Evolutionary conservation across 306 rosid genomes (phyloP).

Genomic region (Quercus ilex): DNA sequence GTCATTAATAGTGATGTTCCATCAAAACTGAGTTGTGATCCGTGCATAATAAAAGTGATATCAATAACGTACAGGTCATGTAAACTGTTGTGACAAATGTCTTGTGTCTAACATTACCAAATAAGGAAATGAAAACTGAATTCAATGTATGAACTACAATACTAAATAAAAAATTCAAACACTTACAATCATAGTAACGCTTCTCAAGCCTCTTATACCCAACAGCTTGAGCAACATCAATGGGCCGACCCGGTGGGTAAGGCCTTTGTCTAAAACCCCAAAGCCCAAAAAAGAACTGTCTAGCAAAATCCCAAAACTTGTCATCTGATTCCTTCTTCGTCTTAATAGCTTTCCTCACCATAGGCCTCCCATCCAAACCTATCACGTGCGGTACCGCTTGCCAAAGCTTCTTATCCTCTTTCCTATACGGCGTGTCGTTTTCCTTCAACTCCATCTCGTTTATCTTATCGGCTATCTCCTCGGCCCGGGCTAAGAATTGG

Average conservation of each 20-base stretch:
- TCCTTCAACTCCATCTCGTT: constrained; percentile 60
- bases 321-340: constrained; percentile 37
- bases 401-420: constrained; percentile 71
- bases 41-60: too few relatives aligned
- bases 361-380: constrained; percentile 83
- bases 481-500: constrained; percentile 54
- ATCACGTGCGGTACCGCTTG: constrained; percentile 53
- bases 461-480: constrained; percentile 47
- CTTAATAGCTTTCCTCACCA: constrained; percentile 74
- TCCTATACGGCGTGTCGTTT: constrained; percentile 56
- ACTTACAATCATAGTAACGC: constrained; percentile 91
- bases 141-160: background rate
- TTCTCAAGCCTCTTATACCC: constrained; percentile 83
- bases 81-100: too few relatives aligned
- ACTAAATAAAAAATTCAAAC: background rate
- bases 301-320: constrained; percentile 87
- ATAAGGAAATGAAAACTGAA: background rate
- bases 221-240: constrained; percentile 82
- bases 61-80: too few relatives aligned
- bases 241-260: constrained; percentile 81
- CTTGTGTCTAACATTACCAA: too few relatives aligned
- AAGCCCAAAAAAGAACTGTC: constrained; percentile 76
- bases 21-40: too few relatives aligned
- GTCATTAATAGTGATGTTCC: too few relatives aligned
- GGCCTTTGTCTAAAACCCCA: constrained; percentile 90